phyloP scores from a whole-genome alignment of 768 basidiomycete genomes.

The Leccinum broughii region DNA sequence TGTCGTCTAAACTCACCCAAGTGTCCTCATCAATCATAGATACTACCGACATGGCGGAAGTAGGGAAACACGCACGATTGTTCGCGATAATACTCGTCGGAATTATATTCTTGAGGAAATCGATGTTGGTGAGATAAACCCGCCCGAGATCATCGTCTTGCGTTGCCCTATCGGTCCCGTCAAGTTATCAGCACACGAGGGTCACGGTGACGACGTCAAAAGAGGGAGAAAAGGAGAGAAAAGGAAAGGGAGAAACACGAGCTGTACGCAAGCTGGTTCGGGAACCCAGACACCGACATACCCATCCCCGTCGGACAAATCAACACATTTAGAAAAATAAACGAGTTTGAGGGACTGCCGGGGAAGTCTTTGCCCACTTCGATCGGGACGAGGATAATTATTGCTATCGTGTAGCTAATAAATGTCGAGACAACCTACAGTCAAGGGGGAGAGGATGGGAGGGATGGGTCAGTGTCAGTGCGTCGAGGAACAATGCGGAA shows the following conservation, averaged over 20 bases:
- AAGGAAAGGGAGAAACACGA: no score
- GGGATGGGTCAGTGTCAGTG: no score
- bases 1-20: no score
- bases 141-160: slow-evolving; percentile 82
- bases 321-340: slow-evolving; percentile 91
- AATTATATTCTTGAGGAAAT: slow-evolving; percentile 77
- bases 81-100: slow-evolving; percentile 87
- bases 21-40: no score
- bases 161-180: slow-evolving; percentile 57
- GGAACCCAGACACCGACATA: slow-evolving; percentile 70
- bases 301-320: slow-evolving; percentile 98
- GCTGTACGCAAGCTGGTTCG: slow-evolving; percentile 68
- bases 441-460: no score
- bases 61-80: no score
- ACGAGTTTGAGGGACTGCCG: slow-evolving; percentile 70
- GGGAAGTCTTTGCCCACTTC: slow-evolving; percentile 83
- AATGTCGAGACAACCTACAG: slow-evolving; percentile 78
- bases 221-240: slow-evolving; percentile 25
- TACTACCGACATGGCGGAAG: no score
- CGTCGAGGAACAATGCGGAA: no score
- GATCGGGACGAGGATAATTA: slow-evolving; percentile 95
- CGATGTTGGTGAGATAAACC: slow-evolving; percentile 45
- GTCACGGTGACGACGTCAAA: background rate
- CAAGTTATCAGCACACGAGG: background rate
- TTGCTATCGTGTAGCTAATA: slow-evolving; percentile 97